Evolutionary conservation across 257 asterid genomes (phyloP), one percentile per base, ranked within the genome.

Genomic region (Pogostemon cablin): DNA sequence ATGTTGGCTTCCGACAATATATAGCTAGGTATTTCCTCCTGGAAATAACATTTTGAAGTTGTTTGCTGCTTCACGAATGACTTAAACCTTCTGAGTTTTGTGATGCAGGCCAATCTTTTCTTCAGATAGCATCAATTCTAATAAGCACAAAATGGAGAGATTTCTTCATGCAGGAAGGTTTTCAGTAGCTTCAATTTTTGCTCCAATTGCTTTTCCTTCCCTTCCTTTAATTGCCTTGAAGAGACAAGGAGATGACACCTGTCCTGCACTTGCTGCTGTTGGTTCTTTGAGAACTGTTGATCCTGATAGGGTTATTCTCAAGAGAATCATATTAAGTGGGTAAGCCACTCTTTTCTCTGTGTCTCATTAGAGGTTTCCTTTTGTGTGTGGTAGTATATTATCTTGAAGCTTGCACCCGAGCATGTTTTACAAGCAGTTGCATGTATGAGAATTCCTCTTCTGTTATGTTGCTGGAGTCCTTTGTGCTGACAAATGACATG

Each of bases 101-200:
- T 68, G 3, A 54, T 84, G 74, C 88, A 95, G 98, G 90, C 98
- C 99, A 25, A 59, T 87, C 67, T 95, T 76, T 76, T 91, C 98
- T 62, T 85, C 96, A 12, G 97, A 95, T 72, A 83, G 81, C 77
- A 80, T 83, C 76, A 86, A 87, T 60, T 85, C 93, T 40, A 92
- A 86, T 72, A 88, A 90, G 85, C 95, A 86, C 84, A 95, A 95
- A 79, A 88, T 95, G 99, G 99, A 95, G 88, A 92, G 95, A 75
- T 95, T 91, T 87, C 98, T 95, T 78, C 99, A 95, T 72, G 81
- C 90, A 2, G 98, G 99, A 39, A 77, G 86, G 72, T 89, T 86
- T 79, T 89, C 98, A 49, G 67, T 89, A 68, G 98, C 98, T 72
- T 95, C 99, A 32, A 61, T 88, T 65, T 95, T 79, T 77, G 98